A percentile compares a stretch with the other conserved stretches of the same genome.
Conservation (phyloP, 495 filamentous ascomycete genomes). For the Amphirosellinia nigrospora region DNA sequence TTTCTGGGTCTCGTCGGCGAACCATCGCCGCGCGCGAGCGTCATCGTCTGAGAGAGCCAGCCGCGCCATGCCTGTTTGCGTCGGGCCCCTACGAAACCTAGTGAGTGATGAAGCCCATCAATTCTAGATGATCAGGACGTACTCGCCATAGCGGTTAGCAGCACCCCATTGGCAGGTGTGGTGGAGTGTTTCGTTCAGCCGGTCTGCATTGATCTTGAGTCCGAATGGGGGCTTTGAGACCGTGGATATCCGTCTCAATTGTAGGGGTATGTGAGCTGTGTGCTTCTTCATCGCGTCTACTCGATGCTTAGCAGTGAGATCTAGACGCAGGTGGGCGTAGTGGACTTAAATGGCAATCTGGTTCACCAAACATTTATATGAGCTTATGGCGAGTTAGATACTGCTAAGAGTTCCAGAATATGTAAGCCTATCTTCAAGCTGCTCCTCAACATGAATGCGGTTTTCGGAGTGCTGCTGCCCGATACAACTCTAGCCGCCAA, state of each 20-base stretch:
- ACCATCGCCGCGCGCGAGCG: constrained; percentile 73
- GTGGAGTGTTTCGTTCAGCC: constrained; percentile 66
- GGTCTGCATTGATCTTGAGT: constrained; percentile 64
- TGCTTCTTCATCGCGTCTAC: not conserved
- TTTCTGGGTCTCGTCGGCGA: constrained; percentile 65
- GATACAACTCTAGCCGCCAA: not conserved
- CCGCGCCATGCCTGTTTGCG: constrained; percentile 32
- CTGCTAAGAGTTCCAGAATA: not conserved
- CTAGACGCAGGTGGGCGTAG: not conserved
- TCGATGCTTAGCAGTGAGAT: not conserved
- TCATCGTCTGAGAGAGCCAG: constrained; percentile 72
- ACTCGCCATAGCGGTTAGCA: constrained; percentile 26
- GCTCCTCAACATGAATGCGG: not conserved
- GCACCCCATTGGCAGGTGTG: constrained; percentile 63
- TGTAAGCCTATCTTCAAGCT: not conserved
- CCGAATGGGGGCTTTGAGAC: constrained; percentile 31
- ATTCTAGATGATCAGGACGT: constrained; percentile 22
- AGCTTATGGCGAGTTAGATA: not conserved
- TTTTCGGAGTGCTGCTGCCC: not conserved
- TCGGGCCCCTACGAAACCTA: not conserved
- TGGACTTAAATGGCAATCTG: not conserved
- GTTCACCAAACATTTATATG: not conserved
- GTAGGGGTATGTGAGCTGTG: not conserved
- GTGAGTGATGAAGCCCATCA: constrained; percentile 30
- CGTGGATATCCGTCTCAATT: not conserved